phyloP scores from a whole-genome alignment of 371 early-diverging fungal genomes.

The Rhizopus delemar region DNA sequence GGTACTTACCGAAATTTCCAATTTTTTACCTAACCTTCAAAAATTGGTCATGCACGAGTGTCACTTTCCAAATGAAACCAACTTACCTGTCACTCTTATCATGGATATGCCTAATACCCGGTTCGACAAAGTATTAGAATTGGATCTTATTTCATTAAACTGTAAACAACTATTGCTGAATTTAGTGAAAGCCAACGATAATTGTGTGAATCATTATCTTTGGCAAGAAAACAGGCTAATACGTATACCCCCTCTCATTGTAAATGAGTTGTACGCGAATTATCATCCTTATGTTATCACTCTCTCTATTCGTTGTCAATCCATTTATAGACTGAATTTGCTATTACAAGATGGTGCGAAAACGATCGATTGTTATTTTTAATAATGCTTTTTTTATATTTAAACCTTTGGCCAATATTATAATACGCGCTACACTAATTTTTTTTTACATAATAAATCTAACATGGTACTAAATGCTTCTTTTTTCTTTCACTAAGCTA shows the following conservation, averaged over 20 bases:
- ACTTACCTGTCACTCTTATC: neutral
- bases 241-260: neutral
- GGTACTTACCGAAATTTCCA: neutral
- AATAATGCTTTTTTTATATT: no score
- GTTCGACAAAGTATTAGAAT: neutral
- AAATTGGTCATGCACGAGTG: neutral
- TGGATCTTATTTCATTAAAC: neutral
- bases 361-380: neutral
- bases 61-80: neutral
- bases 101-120: conserved; percentile 1
- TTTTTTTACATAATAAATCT: no score
- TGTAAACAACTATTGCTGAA: neutral
- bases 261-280: neutral
- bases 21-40: neutral
- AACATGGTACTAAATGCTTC: neutral
- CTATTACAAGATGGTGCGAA: neutral
- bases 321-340: neutral
- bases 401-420: no score
- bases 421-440: no score
- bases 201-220: neutral
- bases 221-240: neutral
- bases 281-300: neutral
- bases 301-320: neutral
- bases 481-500: neutral
- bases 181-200: neutral